phyloP scores from a whole-genome alignment of 306 rosid genomes.

The Sesbania bispinosa region DNA sequence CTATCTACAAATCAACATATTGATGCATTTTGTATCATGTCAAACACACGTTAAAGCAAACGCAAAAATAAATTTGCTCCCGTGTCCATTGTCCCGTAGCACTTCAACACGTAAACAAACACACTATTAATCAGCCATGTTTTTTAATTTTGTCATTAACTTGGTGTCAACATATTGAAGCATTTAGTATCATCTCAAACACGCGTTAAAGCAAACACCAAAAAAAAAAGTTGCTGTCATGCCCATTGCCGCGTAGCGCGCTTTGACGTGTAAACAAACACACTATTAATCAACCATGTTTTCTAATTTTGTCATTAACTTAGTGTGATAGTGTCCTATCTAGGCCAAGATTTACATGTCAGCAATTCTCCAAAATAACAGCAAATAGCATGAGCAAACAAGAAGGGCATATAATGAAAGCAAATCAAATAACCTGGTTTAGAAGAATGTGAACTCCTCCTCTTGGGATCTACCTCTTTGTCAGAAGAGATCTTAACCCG shows the following conservation, averaged over 20 bases:
- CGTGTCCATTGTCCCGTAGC: no score
- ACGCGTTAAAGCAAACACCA: no score
- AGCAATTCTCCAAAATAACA: neutral
- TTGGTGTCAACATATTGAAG: no score
- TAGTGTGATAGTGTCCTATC: neutral
- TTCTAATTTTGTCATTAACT: neutral
- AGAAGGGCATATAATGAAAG: neutral
- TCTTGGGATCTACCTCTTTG: slow-evolving; percentile 62
- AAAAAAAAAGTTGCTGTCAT: no score
- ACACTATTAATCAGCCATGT: neutral
- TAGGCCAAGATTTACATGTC: neutral
- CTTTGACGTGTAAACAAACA: no score
- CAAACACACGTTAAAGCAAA: no score
- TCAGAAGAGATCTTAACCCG: slow-evolving; percentile 60
- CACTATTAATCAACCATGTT: neutral
- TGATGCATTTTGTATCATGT: no score
- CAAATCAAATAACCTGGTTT: slow-evolving; percentile 63
- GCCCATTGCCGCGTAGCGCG: no score
- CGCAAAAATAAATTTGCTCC: no score
- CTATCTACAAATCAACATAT: no score
- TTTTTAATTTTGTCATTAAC: neutral
- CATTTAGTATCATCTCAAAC: no score
- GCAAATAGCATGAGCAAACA: neutral
- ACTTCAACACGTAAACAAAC: no score
- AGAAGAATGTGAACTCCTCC: slow-evolving; percentile 53